Base-by-base conservation (phyloP, 805 yeast genomes). In the Candida corydali region DNA sequence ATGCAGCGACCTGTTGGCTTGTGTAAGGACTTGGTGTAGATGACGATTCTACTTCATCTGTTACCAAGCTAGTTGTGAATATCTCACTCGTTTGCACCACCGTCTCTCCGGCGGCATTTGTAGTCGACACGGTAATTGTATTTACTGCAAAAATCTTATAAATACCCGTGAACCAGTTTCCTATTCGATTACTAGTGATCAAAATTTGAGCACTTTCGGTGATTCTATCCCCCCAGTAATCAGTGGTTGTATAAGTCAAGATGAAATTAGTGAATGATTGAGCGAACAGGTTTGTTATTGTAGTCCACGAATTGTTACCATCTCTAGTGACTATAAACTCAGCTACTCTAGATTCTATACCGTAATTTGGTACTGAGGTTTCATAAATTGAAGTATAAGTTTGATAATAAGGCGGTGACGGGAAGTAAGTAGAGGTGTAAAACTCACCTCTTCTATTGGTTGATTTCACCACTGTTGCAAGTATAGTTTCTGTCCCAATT, bases 361-460 rank as follows among this genome's bases (percentile, higher is more conserved):
- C 26, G n/a, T 11, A 6, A 24, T 14, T 24, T 24, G 26, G 31
- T 7, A 28, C 19, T 6, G 10, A 5, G n/a, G 31, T 18, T 11
- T 6, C 16, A 11, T 11, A 28, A 11, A 17, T 8, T 11, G n/a
- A 11, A 59, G 32, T 63, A 67, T 20, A 70, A 69, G 44, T 69
- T 65, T 35, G 39, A 46, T 27, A 53, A 59, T 38, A 41, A 59
- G 36, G 38, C 39, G 14, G 18, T n/a, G 10, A 38, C 24, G 8
- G 16, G 85, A 87, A 3, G 61, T 64, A 23, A 43, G 14, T 12
- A 7, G 22, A 17, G 17, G 10, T 55, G 54, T 36, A 37, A 43
- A 16, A 37, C 63, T 28, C 70, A 73, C 37, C 64, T 85, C 34
- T 59, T 74, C 29, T 86, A 95, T 95, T 69, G 73, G 12, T 66